These are phyloP conservation scores for Fusarium phyllophilum DNA, from an alignment of 2,329 filamentous ascomycete species.

Conservation along the genomic window DNA sequence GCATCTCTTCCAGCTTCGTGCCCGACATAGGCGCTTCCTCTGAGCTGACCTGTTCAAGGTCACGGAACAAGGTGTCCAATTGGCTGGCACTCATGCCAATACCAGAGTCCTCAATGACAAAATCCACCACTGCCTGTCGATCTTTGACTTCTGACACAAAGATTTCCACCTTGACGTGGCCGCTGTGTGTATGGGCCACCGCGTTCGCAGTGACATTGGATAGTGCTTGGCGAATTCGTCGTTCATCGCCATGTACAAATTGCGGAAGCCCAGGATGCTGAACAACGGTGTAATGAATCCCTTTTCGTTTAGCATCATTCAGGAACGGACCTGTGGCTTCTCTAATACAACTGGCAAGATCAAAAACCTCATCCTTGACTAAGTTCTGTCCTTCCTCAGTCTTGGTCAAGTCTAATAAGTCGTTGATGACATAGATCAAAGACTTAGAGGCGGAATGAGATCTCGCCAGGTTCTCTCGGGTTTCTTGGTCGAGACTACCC, in stretches of 20 bases:
- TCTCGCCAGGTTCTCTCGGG: constrained; percentile 82
- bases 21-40: constrained; percentile 50
- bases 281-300: constrained; percentile 74
- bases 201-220: constrained; percentile 88
- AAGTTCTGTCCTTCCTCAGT: constrained; percentile 83
- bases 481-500: constrained; percentile 81
- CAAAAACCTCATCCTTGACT: constrained; percentile 83
- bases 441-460: constrained; percentile 94
- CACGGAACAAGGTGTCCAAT: constrained; percentile 66
- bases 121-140: constrained; percentile 73
- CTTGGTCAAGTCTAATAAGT: constrained; percentile 88
- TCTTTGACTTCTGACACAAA: constrained; percentile 67
- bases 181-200: constrained; percentile 77
- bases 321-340: constrained; percentile 81
- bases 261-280: constrained; percentile 75
- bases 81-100: constrained; percentile 73
- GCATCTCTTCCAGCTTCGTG: constrained; percentile 43
- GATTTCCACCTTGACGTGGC: constrained; percentile 76
- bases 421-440: constrained; percentile 93
- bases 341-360: constrained; percentile 74
- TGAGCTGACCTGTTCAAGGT: constrained; percentile 67
- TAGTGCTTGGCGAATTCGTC: constrained; percentile 82
- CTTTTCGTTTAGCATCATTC: constrained; percentile 79
- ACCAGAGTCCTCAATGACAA: constrained; percentile 81
- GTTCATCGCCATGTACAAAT: constrained; percentile 80